Evolutionary conservation across 2,329 filamentous ascomycete genomes (phyloP).

Genomic region (Cadophora luteo-olivacea): DNA sequence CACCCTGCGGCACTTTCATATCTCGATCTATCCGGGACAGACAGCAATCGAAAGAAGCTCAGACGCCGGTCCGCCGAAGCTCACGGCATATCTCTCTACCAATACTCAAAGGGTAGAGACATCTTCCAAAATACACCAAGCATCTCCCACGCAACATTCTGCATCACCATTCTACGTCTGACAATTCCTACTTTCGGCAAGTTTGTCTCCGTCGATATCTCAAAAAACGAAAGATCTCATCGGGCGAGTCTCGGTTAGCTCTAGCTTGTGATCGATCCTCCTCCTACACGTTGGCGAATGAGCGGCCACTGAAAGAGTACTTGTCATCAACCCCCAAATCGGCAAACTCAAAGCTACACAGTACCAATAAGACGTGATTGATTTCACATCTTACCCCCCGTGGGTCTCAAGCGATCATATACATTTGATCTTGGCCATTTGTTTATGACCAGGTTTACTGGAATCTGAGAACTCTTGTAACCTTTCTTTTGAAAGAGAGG

Average conservation of each 20-base stretch:
- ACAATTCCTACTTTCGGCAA: background rate
- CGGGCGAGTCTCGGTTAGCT: conserved; percentile 7
- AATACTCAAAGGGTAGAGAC: conserved; percentile 12
- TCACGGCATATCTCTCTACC: conserved; percentile 11
- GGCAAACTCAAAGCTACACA: conserved; percentile 12
- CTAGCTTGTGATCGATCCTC: conserved; percentile 5
- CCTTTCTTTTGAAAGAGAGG: background rate
- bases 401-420: conserved; percentile 10
- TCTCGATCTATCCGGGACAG: background rate
- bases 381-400: conserved; percentile 26
- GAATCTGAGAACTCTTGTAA: background rate
- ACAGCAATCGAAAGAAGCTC: conserved; percentile 22
- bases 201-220: background rate
- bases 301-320: conserved; percentile 14
- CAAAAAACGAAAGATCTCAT: conserved; percentile 10
- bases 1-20: background rate
- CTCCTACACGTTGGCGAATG: conserved; percentile 20
- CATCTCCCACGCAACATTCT: background rate
- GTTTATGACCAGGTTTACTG: conserved; percentile 2
- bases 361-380: conserved; percentile 21
- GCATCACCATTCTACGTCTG: conserved; percentile 2
- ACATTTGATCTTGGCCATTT: conserved; percentile 1
- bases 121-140: conserved; percentile 19
- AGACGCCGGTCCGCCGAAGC: background rate
- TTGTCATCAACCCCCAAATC: conserved; percentile 21